phyloP scores from a whole-genome alignment of 2,329 filamentous ascomycete species.

The Ciborinia camelliae region DNA sequence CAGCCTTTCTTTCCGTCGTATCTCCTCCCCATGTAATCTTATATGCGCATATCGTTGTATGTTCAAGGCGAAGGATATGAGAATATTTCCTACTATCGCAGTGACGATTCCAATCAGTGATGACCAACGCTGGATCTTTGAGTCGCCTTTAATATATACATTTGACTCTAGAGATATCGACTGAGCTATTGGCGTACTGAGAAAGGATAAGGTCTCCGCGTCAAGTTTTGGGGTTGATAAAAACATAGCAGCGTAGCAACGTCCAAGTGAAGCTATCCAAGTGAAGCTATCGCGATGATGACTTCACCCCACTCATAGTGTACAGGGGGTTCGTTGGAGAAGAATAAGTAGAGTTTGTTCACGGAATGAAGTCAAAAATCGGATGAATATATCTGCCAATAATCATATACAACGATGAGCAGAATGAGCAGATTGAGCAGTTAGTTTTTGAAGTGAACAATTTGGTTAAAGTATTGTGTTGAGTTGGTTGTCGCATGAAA shows the following conservation, averaged over 20 bases:
- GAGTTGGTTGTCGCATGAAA: constrained; percentile 11
- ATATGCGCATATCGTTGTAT: constrained; percentile 96
- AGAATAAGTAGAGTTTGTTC: background rate
- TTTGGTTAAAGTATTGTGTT: background rate
- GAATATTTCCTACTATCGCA: constrained; percentile 85
- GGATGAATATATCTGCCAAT: background rate
- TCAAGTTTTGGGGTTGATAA: constrained; percentile 26
- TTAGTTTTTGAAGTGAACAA: background rate
- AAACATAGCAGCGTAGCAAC: constrained; percentile 35
- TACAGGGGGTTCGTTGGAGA: constrained; percentile 17
- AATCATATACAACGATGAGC: background rate
- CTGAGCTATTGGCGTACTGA: constrained; percentile 16
- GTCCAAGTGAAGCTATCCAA: too few relatives aligned
- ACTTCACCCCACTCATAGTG: constrained; percentile 27
- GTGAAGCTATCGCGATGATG: constrained; percentile 19
- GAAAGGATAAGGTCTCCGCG: constrained; percentile 24
- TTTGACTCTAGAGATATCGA: constrained; percentile 1
- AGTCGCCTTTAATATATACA: constrained; percentile 37
- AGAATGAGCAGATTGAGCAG: background rate
- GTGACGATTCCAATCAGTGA: constrained; percentile 93
- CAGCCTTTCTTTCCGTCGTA: constrained; percentile 53
- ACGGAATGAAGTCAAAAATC: background rate
- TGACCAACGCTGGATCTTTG: constrained; percentile 70
- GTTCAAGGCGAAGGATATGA: constrained; percentile 94
- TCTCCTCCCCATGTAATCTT: constrained; percentile 68